Evolutionary conservation across 768 basidiomycete species (phyloP).

Genomic region (Glaciozyma martinii): DNA sequence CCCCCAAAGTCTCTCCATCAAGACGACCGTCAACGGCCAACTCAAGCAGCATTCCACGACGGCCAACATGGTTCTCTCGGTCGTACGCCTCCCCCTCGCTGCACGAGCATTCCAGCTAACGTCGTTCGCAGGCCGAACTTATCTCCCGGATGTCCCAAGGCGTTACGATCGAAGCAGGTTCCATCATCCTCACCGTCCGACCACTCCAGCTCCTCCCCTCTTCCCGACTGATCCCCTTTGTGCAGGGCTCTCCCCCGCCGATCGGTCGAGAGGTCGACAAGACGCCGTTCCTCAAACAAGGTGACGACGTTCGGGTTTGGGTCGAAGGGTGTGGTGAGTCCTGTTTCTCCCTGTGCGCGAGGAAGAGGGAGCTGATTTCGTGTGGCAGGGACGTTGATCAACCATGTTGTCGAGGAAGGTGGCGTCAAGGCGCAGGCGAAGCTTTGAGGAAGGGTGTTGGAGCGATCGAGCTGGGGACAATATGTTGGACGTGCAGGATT

Average conservation of each 20-base stretch:
- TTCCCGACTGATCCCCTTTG: background rate
- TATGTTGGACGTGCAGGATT: too few species aligned
- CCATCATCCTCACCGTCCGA: constrained; percentile 37
- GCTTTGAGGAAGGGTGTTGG: background rate
- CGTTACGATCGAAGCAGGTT: constrained; percentile 38
- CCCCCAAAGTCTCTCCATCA: constrained; percentile 14
- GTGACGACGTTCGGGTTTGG: constrained; percentile 12
- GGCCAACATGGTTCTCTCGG: background rate
- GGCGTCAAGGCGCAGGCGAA: background rate
- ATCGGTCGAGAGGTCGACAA: background rate
- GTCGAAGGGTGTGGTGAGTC: constrained; percentile 23
- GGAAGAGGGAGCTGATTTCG: background rate
- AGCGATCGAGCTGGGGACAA: too few species aligned
- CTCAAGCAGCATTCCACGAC: constrained; percentile 32
- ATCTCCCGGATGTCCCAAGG: constrained; percentile 38
- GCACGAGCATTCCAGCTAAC: constrained; percentile 28
- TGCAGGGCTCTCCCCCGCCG: constrained; percentile 9
- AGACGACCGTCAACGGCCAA: constrained; percentile 33
- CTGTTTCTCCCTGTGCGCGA: too few species aligned
- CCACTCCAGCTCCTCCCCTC: constrained; percentile 28
- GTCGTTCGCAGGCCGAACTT: constrained; percentile 28
- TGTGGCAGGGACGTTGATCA: constrained; percentile 22
- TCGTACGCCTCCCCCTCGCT: constrained; percentile 6
- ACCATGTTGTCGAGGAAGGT: constrained; percentile 8
- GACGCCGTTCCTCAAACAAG: constrained; percentile 14